These are phyloP conservation scores for Pseudogymnoascus destructans DNA, from an alignment of 2,329 filamentous ascomycete species.

Conservation along the genomic window DNA sequence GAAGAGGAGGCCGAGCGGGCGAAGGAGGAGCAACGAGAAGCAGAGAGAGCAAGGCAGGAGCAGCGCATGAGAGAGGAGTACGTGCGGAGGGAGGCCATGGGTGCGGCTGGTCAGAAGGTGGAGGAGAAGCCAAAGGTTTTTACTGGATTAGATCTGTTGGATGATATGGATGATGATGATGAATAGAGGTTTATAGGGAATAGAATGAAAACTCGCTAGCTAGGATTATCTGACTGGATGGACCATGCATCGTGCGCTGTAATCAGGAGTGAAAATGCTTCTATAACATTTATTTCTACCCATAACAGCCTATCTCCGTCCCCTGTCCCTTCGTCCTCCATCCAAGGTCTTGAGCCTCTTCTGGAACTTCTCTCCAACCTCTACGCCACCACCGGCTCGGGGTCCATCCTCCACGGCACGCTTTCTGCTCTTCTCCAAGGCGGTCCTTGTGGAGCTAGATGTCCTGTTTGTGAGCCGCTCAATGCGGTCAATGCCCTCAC, in stretches of 20 bases:
- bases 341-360: slow-evolving; percentile 49
- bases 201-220: too few species aligned
- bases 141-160: slow-evolving; percentile 27
- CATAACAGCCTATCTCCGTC: slow-evolving; percentile 10
- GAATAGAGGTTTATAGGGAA: slow-evolving; percentile 14
- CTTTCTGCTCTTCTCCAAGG: slow-evolving; percentile 77
- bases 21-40: slow-evolving; percentile 16
- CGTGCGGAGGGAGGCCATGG: slow-evolving; percentile 17
- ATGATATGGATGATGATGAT: slow-evolving; percentile 31
- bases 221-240: too few species aligned
- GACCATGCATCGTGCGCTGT: too few species aligned
- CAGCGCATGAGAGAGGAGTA: slow-evolving; percentile 19
- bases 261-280: too few species aligned
- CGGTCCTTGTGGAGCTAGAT: slow-evolving; percentile 37
- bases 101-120: slow-evolving; percentile 19
- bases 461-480: slow-evolving; percentile 66
- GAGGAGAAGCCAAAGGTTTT: slow-evolving; percentile 30
- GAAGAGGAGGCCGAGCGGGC: slow-evolving; percentile 24
- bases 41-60: slow-evolving; percentile 26
- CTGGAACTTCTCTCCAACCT: slow-evolving; percentile 62
- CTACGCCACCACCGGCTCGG: slow-evolving; percentile 46
- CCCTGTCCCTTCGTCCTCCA: slow-evolving; percentile 29
- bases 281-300: background rate
- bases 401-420: slow-evolving; percentile 62
- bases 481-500: slow-evolving; percentile 77